These are phyloP conservation scores for Metschnikowia kunwiensis DNA, from an alignment of 805 yeast species.

Conservation along the genomic window DNA sequence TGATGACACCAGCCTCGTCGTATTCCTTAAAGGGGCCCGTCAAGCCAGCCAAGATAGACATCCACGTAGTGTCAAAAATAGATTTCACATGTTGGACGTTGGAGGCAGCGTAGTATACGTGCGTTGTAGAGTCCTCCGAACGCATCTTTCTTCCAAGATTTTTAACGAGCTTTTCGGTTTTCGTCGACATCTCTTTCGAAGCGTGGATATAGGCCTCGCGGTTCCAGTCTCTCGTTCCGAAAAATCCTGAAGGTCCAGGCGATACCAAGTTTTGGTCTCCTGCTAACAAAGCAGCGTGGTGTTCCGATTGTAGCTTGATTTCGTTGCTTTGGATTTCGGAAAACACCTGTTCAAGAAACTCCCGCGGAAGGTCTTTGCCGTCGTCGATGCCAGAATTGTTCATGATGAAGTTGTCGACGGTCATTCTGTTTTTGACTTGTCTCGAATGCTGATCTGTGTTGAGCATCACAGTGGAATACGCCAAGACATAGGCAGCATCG, in stretches of 20 bases:
- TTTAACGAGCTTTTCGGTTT: slow-evolving; percentile 81
- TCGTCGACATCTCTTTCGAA: slow-evolving; percentile 84
- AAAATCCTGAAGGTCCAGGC: slow-evolving; percentile 45
- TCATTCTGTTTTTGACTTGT: slow-evolving; percentile 84
- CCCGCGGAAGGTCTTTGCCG: slow-evolving; percentile 77
- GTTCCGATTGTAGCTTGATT: slow-evolving; percentile 89
- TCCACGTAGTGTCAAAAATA: slow-evolving; percentile 93
- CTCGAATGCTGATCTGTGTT: slow-evolving; percentile 93
- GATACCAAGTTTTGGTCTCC: slow-evolving; percentile 45
- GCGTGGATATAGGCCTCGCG: slow-evolving; percentile 90
- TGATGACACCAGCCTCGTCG: slow-evolving; percentile 69
- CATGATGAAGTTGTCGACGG: slow-evolving; percentile 76
- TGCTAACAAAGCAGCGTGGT: slow-evolving; percentile 81
- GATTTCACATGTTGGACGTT: slow-evolving; percentile 89
- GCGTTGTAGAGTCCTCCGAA: slow-evolving; percentile 33
- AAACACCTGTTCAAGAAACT: slow-evolving; percentile 64
- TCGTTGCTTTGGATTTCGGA: slow-evolving; percentile 80
- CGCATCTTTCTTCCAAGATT: slow-evolving; percentile 51
- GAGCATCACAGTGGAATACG: slow-evolving; percentile 87
- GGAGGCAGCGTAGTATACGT: slow-evolving; percentile 73
- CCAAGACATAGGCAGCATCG: slow-evolving; percentile 87
- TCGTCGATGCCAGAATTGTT: slow-evolving; percentile 93
- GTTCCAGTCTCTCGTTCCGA: slow-evolving; percentile 64
- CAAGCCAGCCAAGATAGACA: slow-evolving; percentile 92
- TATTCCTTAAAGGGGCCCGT: slow-evolving; percentile 92